Percentiles rank a stretch among this genome's conserved stretches.
phyloP scores from a whole-genome alignment of 306 rosid species.

The Erythrophleum fordii region DNA sequence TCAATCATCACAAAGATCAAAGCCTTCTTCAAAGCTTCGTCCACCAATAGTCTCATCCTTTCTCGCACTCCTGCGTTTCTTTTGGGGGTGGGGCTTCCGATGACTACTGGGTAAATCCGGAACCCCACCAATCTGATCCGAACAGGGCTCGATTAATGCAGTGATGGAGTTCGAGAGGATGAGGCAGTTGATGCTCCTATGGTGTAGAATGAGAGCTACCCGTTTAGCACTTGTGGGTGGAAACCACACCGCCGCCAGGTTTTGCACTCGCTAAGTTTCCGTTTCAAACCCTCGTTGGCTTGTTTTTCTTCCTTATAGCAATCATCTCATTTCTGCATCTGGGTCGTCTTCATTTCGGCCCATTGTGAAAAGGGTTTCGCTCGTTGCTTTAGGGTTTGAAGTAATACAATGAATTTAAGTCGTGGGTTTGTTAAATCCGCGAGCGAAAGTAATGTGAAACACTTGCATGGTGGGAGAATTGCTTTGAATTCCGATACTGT shows the following conservation, averaged over 20 bases:
- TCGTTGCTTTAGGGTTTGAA: neutral
- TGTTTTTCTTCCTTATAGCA: neutral
- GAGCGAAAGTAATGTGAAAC: constrained; percentile 39
- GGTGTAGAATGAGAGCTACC: constrained; percentile 52
- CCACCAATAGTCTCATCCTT: neutral
- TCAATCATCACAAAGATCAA: neutral
- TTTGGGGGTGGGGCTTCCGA: neutral
- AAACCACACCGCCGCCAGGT: constrained; percentile 77
- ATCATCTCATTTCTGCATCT: constrained; percentile 27
- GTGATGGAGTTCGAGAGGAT: constrained; percentile 62
- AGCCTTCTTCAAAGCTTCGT: neutral
- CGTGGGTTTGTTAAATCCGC: constrained; percentile 26
- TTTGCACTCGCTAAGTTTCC: constrained; percentile 61
- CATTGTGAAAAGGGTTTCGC: neutral
- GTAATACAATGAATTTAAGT: constrained; percentile 20
- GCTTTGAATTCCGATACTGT: constrained; percentile 40
- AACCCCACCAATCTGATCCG: constrained; percentile 15
- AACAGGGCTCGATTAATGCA: neutral
- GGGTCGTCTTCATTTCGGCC: constrained; percentile 26
- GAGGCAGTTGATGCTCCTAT: too few relatives aligned
- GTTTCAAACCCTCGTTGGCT: neutral
- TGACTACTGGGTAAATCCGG: constrained; percentile 28
- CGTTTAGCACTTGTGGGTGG: constrained; percentile 75
- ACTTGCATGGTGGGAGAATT: constrained; percentile 34
- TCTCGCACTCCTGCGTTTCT: neutral